Evolutionary conservation across 371 early-diverging fungal species (phyloP).

Genomic region (Mucor sp.): DNA sequence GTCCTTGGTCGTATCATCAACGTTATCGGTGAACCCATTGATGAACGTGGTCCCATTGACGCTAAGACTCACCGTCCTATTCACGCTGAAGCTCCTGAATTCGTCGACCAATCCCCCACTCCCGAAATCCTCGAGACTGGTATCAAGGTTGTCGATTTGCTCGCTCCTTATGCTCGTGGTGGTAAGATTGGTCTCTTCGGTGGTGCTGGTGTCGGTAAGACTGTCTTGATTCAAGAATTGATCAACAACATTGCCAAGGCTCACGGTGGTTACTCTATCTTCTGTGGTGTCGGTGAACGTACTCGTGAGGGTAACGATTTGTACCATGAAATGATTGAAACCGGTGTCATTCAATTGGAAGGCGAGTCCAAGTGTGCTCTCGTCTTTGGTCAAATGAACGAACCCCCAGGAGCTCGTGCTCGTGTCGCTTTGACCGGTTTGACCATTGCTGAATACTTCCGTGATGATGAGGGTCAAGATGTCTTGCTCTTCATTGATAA

Average conservation of each 20-base stretch:
- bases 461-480: constrained; percentile 99
- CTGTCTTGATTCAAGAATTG: constrained; percentile 97
- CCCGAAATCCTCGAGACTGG: constrained; percentile 98
- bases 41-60: constrained; percentile 97
- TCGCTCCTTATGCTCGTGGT: constrained; percentile 97
- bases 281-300: constrained; percentile 98
- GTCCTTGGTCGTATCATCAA: constrained; percentile 98
- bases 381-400: constrained; percentile 99
- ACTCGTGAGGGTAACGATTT: constrained; percentile 99
- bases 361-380: constrained; percentile 95
- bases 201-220: constrained; percentile 99
- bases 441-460: constrained; percentile 99
- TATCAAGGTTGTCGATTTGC: constrained; percentile 98
- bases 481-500: constrained; percentile 99
- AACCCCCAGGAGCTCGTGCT: constrained; percentile 99
- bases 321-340: constrained; percentile 96
- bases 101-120: constrained; percentile 95
- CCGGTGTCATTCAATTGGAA: constrained; percentile 95
- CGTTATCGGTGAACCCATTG: constrained; percentile 98
- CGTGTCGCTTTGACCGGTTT: constrained; percentile 98
- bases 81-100: constrained; percentile 93
- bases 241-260: constrained; percentile 99
- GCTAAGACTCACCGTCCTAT: constrained; percentile 88
- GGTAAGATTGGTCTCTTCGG: constrained; percentile 98
- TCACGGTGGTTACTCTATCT: constrained; percentile 98